Evolutionary conservation across 2,329 filamentous ascomycete species (phyloP).

Genomic region (Pestalotiopsis fici): DNA sequence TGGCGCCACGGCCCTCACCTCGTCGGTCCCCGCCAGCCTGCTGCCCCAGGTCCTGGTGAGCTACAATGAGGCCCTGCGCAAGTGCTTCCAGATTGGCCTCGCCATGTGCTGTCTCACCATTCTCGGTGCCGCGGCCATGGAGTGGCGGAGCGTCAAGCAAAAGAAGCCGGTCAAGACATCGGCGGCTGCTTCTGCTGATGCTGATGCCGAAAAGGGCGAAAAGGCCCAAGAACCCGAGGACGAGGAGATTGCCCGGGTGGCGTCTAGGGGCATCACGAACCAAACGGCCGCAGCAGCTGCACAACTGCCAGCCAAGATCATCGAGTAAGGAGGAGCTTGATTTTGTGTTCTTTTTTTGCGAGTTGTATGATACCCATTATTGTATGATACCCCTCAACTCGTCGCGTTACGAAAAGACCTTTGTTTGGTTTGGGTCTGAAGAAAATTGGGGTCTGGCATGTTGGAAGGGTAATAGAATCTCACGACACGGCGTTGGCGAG

Average conservation of each 20-base stretch:
- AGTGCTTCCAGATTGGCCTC: conserved; percentile 62
- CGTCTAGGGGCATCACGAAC: neutral
- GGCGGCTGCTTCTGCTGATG: neutral
- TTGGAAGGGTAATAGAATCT: no score
- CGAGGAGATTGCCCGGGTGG: neutral
- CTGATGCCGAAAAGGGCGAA: conserved; percentile 18
- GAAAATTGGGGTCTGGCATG: no score
- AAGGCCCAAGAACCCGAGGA: neutral
- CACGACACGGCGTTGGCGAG: no score
- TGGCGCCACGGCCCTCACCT: conserved; percentile 29
- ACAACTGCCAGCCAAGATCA: conserved; percentile 1
- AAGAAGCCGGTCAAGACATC: conserved; percentile 16
- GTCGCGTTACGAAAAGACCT: neutral
- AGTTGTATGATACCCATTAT: neutral
- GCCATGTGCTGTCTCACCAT: conserved; percentile 54
- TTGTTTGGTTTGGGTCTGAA: no score
- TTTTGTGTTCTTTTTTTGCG: neutral
- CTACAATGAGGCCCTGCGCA: conserved; percentile 63
- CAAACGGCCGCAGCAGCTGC: conserved; percentile 2
- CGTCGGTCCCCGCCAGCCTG: conserved; percentile 19
- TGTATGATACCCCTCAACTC: neutral
- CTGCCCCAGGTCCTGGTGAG: conserved; percentile 33
- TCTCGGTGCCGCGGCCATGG: conserved; percentile 54
- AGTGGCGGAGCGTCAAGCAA: conserved; percentile 57
- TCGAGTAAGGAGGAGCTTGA: neutral